Percentiles rank a stretch among this genome's conserved stretches.
Conservation (phyloP, 495 filamentous ascomycete species). For the Alectoria sarmentosa region DNA sequence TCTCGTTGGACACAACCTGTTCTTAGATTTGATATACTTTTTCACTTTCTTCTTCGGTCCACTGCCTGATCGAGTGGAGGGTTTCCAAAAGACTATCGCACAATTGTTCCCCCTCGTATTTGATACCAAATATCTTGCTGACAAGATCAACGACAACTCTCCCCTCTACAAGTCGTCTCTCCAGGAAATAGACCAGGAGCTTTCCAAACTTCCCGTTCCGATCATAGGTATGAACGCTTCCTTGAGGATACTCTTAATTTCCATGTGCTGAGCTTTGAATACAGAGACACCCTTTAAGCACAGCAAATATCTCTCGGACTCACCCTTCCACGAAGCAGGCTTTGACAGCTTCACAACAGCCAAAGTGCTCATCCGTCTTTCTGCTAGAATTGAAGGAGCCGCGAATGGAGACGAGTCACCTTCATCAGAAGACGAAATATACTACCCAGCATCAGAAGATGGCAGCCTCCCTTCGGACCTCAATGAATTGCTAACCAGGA, state of each 20-base stretch:
- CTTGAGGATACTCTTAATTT: background rate
- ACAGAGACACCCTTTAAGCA: constrained; percentile 37
- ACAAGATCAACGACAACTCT: constrained; percentile 41
- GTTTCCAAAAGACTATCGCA: constrained; percentile 50
- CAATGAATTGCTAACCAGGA: background rate
- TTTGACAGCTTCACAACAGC: constrained; percentile 69
- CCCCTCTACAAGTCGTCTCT: constrained; percentile 45
- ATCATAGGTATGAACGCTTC: constrained; percentile 36
- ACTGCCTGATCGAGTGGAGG: constrained; percentile 53
- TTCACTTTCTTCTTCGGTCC: constrained; percentile 60
- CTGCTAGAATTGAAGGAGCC: constrained; percentile 41
- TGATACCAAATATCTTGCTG: constrained; percentile 74
- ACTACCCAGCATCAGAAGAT: constrained; percentile 15
- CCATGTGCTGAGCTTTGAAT: constrained; percentile 14
- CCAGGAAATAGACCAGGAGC: constrained; percentile 40
- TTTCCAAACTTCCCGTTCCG: constrained; percentile 36
- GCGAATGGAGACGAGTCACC: constrained; percentile 22
- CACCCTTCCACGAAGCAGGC: constrained; percentile 58
- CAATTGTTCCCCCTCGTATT: constrained; percentile 59
- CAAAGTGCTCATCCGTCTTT: constrained; percentile 54
- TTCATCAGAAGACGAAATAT: constrained; percentile 14
- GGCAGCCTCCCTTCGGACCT: background rate
- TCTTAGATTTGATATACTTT: constrained; percentile 67
- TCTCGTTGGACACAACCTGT: constrained; percentile 60
- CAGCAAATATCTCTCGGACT: constrained; percentile 40